These are phyloP conservation scores for Hygrophorus russula DNA, from an alignment of 768 basidiomycete species.

Conservation along the genomic window DNA sequence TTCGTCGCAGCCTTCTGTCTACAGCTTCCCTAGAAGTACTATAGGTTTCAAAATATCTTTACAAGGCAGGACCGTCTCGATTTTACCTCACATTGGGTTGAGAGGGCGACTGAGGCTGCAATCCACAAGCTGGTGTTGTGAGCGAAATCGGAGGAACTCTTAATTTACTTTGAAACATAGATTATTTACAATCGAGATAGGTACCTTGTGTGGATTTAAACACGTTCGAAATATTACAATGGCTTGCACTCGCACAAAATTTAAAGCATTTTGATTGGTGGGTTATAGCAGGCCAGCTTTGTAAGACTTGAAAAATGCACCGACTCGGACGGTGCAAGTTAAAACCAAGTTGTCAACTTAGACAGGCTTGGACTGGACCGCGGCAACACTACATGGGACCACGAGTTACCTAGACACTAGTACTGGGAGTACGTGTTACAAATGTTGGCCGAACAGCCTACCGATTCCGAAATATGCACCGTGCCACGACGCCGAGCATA, in stretches of 20 bases:
- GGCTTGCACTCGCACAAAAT: background rate
- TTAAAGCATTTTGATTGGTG: background rate
- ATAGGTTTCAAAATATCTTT: conserved; percentile 20
- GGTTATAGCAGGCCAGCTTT: background rate
- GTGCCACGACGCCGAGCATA: too few species aligned
- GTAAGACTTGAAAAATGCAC: background rate
- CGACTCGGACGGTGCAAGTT: too few species aligned
- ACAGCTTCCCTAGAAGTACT: too few species aligned
- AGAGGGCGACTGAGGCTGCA: conserved; percentile 7
- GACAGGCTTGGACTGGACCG: too few species aligned
- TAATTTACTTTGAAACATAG: conserved; percentile 5
- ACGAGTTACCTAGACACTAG: too few species aligned
- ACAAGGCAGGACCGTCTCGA: conserved; percentile 13
- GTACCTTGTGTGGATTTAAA: too few species aligned
- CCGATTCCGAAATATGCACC: too few species aligned
- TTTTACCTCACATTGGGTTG: conserved; percentile 11
- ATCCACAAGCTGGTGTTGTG: conserved; percentile 4
- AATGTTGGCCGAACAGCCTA: too few species aligned
- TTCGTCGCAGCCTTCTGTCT: too few species aligned
- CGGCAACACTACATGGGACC: conserved; percentile 4
- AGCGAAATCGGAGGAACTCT: conserved; percentile 4
- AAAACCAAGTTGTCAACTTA: background rate
- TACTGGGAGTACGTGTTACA: too few species aligned
- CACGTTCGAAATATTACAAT: background rate
- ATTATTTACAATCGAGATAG: background rate